phyloP scores from a whole-genome alignment of 768 basidiomycete genomes.

The Leccinum disarticulatum region DNA sequence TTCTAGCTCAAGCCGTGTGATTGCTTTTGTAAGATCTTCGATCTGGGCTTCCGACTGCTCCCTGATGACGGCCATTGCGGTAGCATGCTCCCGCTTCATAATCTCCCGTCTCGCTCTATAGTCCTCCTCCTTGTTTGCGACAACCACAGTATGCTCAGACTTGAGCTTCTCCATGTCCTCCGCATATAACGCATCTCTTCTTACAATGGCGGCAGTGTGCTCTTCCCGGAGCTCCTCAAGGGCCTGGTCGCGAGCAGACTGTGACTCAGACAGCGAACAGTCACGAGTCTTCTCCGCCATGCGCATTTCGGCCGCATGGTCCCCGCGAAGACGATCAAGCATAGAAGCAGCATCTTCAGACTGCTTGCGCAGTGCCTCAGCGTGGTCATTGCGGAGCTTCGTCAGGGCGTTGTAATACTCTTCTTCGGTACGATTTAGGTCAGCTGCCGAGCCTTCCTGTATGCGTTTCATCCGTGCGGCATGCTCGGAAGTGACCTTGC shows the following conservation, averaged over 20 bases:
- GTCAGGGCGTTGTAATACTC: slow-evolving; percentile 81
- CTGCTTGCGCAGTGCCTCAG: slow-evolving; percentile 60
- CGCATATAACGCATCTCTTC: slow-evolving; percentile 63
- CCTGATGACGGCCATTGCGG: slow-evolving; percentile 29
- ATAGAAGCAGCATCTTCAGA: slow-evolving; percentile 57
- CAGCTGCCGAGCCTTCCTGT: slow-evolving; percentile 55
- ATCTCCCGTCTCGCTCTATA: slow-evolving; percentile 40
- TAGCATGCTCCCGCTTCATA: slow-evolving; percentile 37
- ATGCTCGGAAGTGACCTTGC: slow-evolving; percentile 53
- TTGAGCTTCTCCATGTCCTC: slow-evolving; percentile 68
- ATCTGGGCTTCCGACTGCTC: slow-evolving; percentile 45
- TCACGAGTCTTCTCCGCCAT: slow-evolving; percentile 75
- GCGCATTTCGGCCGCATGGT: slow-evolving; percentile 72
- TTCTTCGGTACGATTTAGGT: slow-evolving; percentile 69
- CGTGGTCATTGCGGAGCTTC: slow-evolving; percentile 72
- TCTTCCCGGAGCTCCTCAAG: slow-evolving; percentile 71
- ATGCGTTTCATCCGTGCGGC: slow-evolving; percentile 55
- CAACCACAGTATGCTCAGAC: slow-evolving; percentile 55
- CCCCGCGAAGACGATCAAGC: slow-evolving; percentile 71
- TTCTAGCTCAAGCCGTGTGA: slow-evolving; percentile 52
- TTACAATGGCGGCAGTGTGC: slow-evolving; percentile 61
- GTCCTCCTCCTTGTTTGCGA: slow-evolving; percentile 61
- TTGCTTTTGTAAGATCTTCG: slow-evolving; percentile 60
- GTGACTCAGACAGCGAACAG: slow-evolving; percentile 71
- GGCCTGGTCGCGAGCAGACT: slow-evolving; percentile 61